A percentile compares a stretch with the other conserved stretches of the same genome.
Conservation (phyloP, 345 rosid genomes). For the Mangifera indica region DNA sequence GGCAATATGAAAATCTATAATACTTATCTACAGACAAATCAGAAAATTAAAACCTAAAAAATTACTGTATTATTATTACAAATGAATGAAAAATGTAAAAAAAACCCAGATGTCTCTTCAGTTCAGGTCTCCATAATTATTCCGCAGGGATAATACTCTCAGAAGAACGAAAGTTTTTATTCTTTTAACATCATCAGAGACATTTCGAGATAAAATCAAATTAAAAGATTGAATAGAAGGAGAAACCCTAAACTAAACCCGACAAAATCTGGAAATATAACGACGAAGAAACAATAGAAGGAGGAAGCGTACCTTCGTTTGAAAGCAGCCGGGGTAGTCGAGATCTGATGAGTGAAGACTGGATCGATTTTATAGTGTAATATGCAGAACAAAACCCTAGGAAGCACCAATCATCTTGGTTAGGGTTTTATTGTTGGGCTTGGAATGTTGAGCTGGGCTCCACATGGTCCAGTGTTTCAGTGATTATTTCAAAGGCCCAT, state of each 20-base stretch:
- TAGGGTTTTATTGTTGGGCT: neutral
- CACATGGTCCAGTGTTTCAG: no score
- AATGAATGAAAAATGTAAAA: neutral
- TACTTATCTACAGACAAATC: neutral
- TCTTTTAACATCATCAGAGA: conserved; percentile 42
- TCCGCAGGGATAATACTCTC: conserved; percentile 35
- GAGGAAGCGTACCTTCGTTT: neutral
- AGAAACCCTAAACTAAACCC: neutral
- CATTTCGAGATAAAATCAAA: neutral
- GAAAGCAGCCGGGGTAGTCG: neutral
- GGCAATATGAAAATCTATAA: conserved; percentile 10
- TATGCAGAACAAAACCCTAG: conserved; percentile 14
- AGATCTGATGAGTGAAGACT: neutral
- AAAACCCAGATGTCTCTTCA: conserved; percentile 35
- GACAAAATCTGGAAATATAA: neutral
- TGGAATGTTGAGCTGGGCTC: neutral
- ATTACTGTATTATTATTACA: neutral
- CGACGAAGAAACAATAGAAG: neutral
- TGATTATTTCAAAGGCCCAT: no score
- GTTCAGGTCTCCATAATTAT: conserved; percentile 53
- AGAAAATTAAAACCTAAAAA: neutral
- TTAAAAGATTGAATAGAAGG: no score
- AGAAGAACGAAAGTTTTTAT: conserved; percentile 52
- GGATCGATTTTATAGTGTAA: neutral
- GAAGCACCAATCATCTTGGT: neutral